Conservation (phyloP, 1,284 basidiomycete species). For the Austroboletus niveus region DNA sequence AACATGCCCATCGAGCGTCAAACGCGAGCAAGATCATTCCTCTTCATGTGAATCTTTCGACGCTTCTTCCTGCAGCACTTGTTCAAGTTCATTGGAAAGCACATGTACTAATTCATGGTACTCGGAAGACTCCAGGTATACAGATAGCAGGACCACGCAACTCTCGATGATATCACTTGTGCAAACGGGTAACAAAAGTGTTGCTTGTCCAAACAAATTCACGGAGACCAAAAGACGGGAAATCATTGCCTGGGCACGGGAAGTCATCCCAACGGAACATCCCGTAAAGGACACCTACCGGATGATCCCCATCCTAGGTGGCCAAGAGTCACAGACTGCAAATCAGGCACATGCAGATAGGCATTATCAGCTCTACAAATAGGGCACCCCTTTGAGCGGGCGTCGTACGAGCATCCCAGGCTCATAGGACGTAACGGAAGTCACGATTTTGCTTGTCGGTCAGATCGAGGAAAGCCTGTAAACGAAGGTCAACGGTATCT, state of each 20-base stretch:
- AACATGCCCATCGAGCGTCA: conserved; percentile 22
- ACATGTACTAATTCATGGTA: conserved; percentile 3
- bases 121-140: conserved; percentile 4
- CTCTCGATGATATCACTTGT: conserved; percentile 5
- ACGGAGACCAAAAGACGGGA: conserved; percentile 14
- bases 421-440: conserved; percentile 53
- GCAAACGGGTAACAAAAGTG: neutral
- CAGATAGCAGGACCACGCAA: conserved; percentile 6
- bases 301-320: conserved; percentile 13
- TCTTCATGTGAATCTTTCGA: conserved; percentile 10
- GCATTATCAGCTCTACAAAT: conserved; percentile 12
- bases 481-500: conserved; percentile 4
- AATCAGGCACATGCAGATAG: conserved; percentile 10
- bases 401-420: neutral
- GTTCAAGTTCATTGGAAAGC: conserved; percentile 12
- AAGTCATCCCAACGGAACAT: conserved; percentile 17
- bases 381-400: conserved; percentile 1
- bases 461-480: conserved; percentile 62
- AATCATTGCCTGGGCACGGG: conserved; percentile 20
- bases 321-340: neutral
- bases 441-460: conserved; percentile 64
- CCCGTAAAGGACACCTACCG: conserved; percentile 27
- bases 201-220: neutral
- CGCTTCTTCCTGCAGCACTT: conserved; percentile 28
- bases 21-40: neutral